These are phyloP conservation scores for Hygrophoropsis aurantiaca DNA, from an alignment of 768 basidiomycete species.

Conservation along the genomic window DNA sequence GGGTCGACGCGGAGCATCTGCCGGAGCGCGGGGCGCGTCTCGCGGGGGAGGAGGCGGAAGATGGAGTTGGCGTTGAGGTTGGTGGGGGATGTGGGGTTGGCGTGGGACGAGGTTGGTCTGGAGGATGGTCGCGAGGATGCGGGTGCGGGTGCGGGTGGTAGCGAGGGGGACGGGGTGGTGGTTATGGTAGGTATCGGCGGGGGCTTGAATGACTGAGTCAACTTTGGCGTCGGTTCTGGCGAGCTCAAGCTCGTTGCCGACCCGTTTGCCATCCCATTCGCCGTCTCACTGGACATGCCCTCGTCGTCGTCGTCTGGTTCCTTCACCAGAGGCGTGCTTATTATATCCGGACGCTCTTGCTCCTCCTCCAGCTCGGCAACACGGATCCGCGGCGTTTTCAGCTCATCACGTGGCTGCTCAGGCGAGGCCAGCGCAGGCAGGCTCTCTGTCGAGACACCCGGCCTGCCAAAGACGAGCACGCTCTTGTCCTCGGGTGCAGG, in stretches of 20 bases:
- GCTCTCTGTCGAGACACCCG: conserved; percentile 75
- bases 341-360: not conserved
- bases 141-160: conserved; percentile 23
- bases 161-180: conserved; percentile 7
- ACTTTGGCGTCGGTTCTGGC: too few species aligned
- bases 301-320: not conserved
- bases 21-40: conserved; percentile 84
- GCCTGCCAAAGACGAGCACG: conserved; percentile 73
- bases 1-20: conserved; percentile 95
- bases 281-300: too few species aligned
- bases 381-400: conserved; percentile 7
- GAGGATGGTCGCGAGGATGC: conserved; percentile 22
- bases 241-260: too few species aligned
- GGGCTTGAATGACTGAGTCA: too few species aligned
- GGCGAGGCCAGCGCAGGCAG: conserved; percentile 33
- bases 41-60: conserved; percentile 92
- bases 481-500: conserved; percentile 77
- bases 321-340: not conserved
- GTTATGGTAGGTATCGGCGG: not conserved
- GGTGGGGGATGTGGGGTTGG: conserved; percentile 25
- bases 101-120: conserved; percentile 15
- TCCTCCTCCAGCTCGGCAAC: conserved; percentile 1
- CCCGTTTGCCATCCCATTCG: too few species aligned
- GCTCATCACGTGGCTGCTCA: not conserved
- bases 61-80: conserved; percentile 72